phyloP scores from a whole-genome alignment of 2,329 filamentous ascomycete genomes.

The Cladophialophora carrionii region DNA sequence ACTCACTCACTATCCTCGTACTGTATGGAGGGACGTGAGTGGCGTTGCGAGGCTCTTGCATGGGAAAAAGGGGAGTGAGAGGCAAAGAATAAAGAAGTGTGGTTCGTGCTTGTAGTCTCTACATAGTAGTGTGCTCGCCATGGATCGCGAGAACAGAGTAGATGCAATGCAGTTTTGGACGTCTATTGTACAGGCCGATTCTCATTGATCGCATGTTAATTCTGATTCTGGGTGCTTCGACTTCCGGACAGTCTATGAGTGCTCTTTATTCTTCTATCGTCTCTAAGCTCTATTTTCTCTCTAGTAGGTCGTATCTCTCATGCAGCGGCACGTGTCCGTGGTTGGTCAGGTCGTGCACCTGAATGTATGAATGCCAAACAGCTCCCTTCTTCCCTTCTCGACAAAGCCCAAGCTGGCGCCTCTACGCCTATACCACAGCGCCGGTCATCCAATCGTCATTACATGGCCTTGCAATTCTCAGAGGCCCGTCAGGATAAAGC shows the following conservation, averaged over 20 bases:
- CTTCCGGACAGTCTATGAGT: background rate
- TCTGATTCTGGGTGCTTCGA: background rate
- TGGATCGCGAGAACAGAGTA: too few relatives aligned
- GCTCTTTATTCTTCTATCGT: background rate
- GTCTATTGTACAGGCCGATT: too few relatives aligned
- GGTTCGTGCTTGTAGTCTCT: too few relatives aligned
- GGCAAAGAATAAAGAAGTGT: too few relatives aligned
- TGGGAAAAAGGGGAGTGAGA: too few relatives aligned
- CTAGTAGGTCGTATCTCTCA: background rate
- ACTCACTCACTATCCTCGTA: too few relatives aligned
- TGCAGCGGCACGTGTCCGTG: background rate
- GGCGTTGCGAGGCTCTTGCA: too few relatives aligned
- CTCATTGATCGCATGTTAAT: too few relatives aligned
- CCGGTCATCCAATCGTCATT: background rate
- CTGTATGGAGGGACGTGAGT: too few relatives aligned
- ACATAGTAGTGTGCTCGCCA: too few relatives aligned
- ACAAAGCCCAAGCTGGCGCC: background rate
- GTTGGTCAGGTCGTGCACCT: too few relatives aligned
- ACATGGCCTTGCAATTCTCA: background rate
- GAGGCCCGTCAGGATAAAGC: background rate
- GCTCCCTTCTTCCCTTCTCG: background rate
- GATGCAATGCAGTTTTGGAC: too few relatives aligned
- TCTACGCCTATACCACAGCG: background rate
- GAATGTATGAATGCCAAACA: background rate
- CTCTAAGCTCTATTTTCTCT: constrained; percentile 2